Evolutionary conservation across 768 basidiomycete species (phyloP), one percentile per base, ranked within the genome.

Genomic region (Boletellus ananiceps): DNA sequence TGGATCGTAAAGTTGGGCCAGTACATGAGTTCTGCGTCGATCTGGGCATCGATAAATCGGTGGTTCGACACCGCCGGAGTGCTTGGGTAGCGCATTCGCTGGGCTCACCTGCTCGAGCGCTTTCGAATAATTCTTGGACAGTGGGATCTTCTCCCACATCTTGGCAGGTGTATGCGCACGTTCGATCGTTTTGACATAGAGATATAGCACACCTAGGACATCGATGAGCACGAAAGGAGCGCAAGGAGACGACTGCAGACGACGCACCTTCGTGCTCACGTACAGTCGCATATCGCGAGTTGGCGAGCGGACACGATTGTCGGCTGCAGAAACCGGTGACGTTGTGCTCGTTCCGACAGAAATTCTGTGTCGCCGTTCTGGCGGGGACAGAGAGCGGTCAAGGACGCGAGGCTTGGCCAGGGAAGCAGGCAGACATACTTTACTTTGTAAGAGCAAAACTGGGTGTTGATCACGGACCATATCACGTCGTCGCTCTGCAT

Each of bases 401-500:
- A 35, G 23, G 25, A 15, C 46, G 58, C 45, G 53, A 55, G 40
- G 35, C 25, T 36, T 16, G 34, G n/a, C 19, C 2, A 3, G 41
- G n/a, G 41, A 25, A 34, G 14, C 21, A 33, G 13, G 40, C 9
- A 27, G 19, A 75, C 90, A 66, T 59, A 94, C 95, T 95, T 98
- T 77, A 99, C 94, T 88, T 97, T 98, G 71, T 95, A 99, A 0
- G 95, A 96, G 75, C 96, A 99, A 69, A 97, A 97, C 61, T 93
- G 91, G 49, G 82, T 79, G 70, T 91, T 92, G 65, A 94, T 93
- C 27, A 93, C 89, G 16, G 84, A 89, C 95, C 95, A 99, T 56
- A 99, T 97, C 56, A 97, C 88, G 71, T 98, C 95, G 88, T 99
- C 95, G 71, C 85, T 87, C 68, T 91, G 88, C 87, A 91, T 91